Evolutionary conservation across 2,329 filamentous ascomycete genomes (phyloP).

Genomic region (Xylaria sp.): DNA sequence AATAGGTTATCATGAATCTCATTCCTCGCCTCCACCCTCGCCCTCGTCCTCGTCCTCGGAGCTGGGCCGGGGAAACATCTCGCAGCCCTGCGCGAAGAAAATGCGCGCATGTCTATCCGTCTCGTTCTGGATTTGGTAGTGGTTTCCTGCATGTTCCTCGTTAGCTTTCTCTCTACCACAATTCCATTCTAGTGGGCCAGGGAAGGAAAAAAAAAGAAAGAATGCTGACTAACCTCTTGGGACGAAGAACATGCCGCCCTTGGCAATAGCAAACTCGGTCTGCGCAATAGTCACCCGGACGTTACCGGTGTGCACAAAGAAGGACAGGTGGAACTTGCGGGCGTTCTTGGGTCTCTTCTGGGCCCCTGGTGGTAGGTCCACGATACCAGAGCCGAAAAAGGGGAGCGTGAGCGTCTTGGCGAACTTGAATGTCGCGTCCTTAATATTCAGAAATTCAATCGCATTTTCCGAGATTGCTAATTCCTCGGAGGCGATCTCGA

Average conservation of each 20-base stretch:
- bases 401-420: slow-evolving; percentile 85
- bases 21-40: slow-evolving; percentile 22
- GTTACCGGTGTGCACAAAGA: slow-evolving; percentile 87
- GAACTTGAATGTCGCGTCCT: slow-evolving; percentile 80
- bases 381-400: slow-evolving; percentile 90
- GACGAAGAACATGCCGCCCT: slow-evolving; percentile 92
- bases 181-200: slow-evolving; percentile 22
- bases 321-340: slow-evolving; percentile 95
- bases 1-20: neutral
- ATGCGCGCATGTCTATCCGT: slow-evolving; percentile 76
- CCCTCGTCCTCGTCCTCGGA: slow-evolving; percentile 17
- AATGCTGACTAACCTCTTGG: slow-evolving; percentile 78
- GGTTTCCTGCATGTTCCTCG: slow-evolving; percentile 73
- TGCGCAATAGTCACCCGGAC: slow-evolving; percentile 82
- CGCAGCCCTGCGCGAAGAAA: slow-evolving; percentile 93
- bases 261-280: slow-evolving; percentile 81
- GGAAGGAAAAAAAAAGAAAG: neutral
- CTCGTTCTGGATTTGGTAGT: slow-evolving; percentile 90
- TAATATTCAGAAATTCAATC: slow-evolving; percentile 67
- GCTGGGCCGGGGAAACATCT: slow-evolving; percentile 49
- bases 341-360: slow-evolving; percentile 92
- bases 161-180: slow-evolving; percentile 18
- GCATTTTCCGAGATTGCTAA: slow-evolving; percentile 66
- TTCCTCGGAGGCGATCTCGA: slow-evolving; percentile 64
- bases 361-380: slow-evolving; percentile 84